These are phyloP conservation scores for Pulveroboletus frians DNA, from an alignment of 768 basidiomycete species.

Conservation along the genomic window DNA sequence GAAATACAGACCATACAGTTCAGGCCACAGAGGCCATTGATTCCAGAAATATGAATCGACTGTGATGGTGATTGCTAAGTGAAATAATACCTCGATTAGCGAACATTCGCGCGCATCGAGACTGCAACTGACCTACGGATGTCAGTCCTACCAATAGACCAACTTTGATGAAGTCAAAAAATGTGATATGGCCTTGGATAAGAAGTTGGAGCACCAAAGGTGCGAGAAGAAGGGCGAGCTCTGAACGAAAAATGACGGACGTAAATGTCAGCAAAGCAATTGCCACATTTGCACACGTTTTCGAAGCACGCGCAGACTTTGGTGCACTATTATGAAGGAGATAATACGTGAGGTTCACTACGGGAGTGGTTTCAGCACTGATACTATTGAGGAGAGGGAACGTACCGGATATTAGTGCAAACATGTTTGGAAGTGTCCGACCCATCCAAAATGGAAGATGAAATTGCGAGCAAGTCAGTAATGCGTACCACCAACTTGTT, in stretches of 20 bases:
- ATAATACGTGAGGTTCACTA: constrained; percentile 54
- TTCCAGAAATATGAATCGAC: constrained; percentile 90
- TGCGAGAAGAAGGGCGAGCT: constrained; percentile 63
- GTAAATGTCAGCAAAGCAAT: constrained; percentile 62
- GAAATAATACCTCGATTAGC: background rate
- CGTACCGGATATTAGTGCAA: constrained; percentile 74
- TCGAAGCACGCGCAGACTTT: constrained; percentile 36
- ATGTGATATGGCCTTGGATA: constrained; percentile 35
- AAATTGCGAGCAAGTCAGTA: constrained; percentile 80
- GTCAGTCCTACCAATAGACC: constrained; percentile 45
- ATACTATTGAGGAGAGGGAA: constrained; percentile 3
- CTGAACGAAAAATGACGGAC: constrained; percentile 72
- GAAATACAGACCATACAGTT: constrained; percentile 71
- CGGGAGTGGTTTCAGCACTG: background rate
- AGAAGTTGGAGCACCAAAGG: constrained; percentile 57
- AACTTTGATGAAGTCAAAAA: constrained; percentile 41
- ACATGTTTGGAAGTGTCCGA: constrained; percentile 91
- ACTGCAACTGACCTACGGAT: constrained; percentile 46
- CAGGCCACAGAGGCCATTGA: constrained; percentile 76
- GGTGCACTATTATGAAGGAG: constrained; percentile 39
- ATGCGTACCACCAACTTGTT: constrained; percentile 52
- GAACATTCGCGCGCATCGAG: background rate
- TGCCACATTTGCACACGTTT: constrained; percentile 34
- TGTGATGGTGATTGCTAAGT: constrained; percentile 49
- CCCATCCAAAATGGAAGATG: constrained; percentile 94